Base-by-base conservation (phyloP, 441 rosid species). In the Pelargonium fulgidum region DNA sequence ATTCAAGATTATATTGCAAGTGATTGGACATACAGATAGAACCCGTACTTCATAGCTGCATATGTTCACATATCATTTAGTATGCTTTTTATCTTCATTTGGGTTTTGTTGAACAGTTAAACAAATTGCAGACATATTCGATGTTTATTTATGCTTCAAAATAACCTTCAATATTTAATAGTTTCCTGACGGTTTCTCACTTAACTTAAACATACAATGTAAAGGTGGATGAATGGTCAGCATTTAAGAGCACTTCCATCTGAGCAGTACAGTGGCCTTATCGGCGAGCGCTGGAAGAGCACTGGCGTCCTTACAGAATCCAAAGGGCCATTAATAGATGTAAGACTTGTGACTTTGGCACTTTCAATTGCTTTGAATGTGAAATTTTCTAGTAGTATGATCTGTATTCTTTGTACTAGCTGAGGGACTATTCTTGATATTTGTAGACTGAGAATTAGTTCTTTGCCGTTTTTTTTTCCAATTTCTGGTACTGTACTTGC, bases 211-310 rank as follows among this genome's bases (percentile, higher is more conserved):
- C 59, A 16, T 73, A 16, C 64, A 48, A 77, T 69, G 24, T 76
- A 17, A 79, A 90, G 98, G 88, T 93, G 98, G 98, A 93, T 93
- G 96, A 93, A 93, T 81, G 98, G 98, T 66, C 96, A 82, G 80
- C 93, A 89, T 82, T 70, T 93, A 68, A 87, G 83, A 76, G 82
- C 87, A 26, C 81, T 89, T 76, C 90, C 97, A 66, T 76, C 72
- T 44, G 93, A 89, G 64, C 75, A 88, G 80, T 73, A 87, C 72
- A 78, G 78, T 39, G 81, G 77, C 68, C 87, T 89, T 70, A 79
- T 93, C 72, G 97, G 96, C 78, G 90, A 87, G 75, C 87, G 68
- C 73, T 93, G 98, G 98, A 93, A 88, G 82, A 78, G 69, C 54
- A 70, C 79, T 0, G 89, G 90, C 54, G 80, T 87, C 76, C 85